Conservation (phyloP, 1,139 yeast genomes). For the Protomyces arabidopsidicola region DNA sequence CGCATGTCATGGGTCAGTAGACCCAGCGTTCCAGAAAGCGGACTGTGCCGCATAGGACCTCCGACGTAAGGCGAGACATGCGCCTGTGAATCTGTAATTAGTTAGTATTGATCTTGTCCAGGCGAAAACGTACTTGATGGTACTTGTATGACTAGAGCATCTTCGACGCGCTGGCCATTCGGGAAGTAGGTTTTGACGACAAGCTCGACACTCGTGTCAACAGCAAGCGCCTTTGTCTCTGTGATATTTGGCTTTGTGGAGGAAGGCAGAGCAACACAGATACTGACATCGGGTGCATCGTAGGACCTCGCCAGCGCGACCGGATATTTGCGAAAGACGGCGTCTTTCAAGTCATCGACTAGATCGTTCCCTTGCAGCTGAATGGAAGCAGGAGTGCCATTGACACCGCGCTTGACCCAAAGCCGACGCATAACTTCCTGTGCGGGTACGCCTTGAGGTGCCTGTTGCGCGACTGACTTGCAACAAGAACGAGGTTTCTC, state of each 20-base stretch:
- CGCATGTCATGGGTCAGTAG: slow-evolving; percentile 22
- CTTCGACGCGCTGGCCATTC: slow-evolving; percentile 61
- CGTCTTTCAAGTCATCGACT: slow-evolving; percentile 62
- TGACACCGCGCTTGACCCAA: slow-evolving; percentile 16
- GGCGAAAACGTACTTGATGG: slow-evolving; percentile 35
- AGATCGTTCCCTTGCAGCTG: slow-evolving; percentile 12
- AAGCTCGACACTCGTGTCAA: slow-evolving; percentile 61
- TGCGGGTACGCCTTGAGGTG: too few relatives aligned
- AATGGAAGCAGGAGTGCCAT: slow-evolving; percentile 23
- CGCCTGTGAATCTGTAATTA: not conserved
- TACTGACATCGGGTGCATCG: slow-evolving; percentile 64
- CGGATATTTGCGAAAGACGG: slow-evolving; percentile 61
- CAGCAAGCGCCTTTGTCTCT: slow-evolving; percentile 47
- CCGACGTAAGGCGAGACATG: slow-evolving; percentile 10
- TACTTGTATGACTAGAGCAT: slow-evolving; percentile 58
- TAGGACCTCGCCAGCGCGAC: slow-evolving; percentile 56
- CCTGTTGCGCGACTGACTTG: too few relatives aligned
- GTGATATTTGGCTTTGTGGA: slow-evolving; percentile 26
- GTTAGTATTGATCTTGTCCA: too few relatives aligned
- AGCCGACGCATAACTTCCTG: not conserved
- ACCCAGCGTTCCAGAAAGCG: slow-evolving; percentile 14
- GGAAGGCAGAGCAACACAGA: slow-evolving; percentile 28
- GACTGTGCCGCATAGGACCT: not conserved
- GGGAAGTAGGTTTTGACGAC: slow-evolving; percentile 61
- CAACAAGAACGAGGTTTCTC: too few relatives aligned